A percentile compares a stretch with the other conserved stretches of the same genome.
phyloP scores from a whole-genome alignment of 257 asterid genomes.

The Jacaranda mimosifolia region DNA sequence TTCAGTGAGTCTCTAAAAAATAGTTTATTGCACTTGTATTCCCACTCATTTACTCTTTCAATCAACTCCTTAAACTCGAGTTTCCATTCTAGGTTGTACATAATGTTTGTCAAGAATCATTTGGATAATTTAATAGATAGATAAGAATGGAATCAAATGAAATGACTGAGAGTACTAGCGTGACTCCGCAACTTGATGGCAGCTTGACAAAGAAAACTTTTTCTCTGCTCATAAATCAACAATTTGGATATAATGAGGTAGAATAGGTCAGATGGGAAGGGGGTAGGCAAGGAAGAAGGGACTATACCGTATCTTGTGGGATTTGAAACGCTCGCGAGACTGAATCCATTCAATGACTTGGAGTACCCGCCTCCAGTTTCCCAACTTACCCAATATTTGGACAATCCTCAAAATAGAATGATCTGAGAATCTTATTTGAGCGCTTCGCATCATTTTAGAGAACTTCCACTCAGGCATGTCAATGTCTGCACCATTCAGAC shows the following conservation, averaged over 20 bases:
- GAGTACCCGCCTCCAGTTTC: conserved; percentile 93
- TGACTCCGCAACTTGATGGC: too few relatives aligned
- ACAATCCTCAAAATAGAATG: conserved; percentile 84
- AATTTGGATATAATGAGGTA: not conserved
- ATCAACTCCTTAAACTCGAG: too few relatives aligned
- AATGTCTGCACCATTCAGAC: conserved; percentile 99
- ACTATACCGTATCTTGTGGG: conserved; percentile 76
- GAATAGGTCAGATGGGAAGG: not conserved
- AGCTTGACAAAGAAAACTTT: too few relatives aligned
- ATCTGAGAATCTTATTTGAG: conserved; percentile 87
- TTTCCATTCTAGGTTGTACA: too few relatives aligned
- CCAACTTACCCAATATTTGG: conserved; percentile 87
- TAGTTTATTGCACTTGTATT: too few relatives aligned
- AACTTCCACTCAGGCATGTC: conserved; percentile 98
- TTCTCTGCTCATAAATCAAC: conserved; percentile 8
- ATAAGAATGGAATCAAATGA: too few relatives aligned
- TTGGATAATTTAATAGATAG: too few relatives aligned
- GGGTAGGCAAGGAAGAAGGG: not conserved
- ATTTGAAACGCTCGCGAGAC: conserved; percentile 84
- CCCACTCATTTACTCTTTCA: too few relatives aligned
- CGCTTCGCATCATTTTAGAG: conserved; percentile 86
- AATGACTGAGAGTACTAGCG: too few relatives aligned
- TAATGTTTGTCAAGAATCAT: too few relatives aligned
- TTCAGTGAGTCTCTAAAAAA: too few relatives aligned
- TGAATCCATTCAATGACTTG: conserved; percentile 96